Evolutionary conservation across 345 rosid species (phyloP).

Genomic region (Excoecaria agallocha): DNA sequence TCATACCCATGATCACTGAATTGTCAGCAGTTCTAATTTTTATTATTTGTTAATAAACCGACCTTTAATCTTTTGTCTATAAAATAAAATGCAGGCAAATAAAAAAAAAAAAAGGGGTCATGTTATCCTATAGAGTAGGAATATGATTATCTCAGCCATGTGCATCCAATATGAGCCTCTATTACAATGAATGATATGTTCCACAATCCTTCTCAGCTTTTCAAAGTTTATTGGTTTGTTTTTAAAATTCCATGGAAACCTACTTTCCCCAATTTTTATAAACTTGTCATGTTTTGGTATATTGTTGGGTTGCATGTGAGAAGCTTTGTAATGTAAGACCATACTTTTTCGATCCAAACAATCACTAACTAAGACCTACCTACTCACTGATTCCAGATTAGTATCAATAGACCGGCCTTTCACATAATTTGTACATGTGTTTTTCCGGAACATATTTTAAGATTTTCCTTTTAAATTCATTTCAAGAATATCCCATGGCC

Average conservation of each 20-base stretch:
- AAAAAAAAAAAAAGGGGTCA: constrained; percentile 31
- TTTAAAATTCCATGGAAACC: background rate
- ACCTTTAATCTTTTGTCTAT: background rate
- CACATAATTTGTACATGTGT: too few relatives aligned
- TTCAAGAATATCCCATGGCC: too few relatives aligned
- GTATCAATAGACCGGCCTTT: too few relatives aligned
- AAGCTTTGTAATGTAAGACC: background rate
- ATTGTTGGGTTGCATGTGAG: constrained; percentile 7
- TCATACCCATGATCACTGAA: constrained; percentile 27
- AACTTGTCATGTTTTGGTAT: background rate
- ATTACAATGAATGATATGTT: constrained; percentile 35
- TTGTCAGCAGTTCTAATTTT: constrained; percentile 9
- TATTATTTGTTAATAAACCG: background rate
- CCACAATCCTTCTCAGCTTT: constrained; percentile 39
- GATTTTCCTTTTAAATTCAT: too few relatives aligned
- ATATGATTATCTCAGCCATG: constrained; percentile 52
- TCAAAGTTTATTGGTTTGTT: constrained; percentile 17
- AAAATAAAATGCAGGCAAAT: background rate
- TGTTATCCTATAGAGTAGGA: constrained; percentile 39
- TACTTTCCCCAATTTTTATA: constrained; percentile 1
- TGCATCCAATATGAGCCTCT: constrained; percentile 42
- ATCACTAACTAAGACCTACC: background rate
- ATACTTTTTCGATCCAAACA: constrained; percentile 6
- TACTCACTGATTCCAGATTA: background rate
- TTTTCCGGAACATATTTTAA: too few relatives aligned